These are phyloP conservation scores for Pugionium dolabratum DNA, from an alignment of 345 rosid genomes.

Conservation along the genomic window DNA sequence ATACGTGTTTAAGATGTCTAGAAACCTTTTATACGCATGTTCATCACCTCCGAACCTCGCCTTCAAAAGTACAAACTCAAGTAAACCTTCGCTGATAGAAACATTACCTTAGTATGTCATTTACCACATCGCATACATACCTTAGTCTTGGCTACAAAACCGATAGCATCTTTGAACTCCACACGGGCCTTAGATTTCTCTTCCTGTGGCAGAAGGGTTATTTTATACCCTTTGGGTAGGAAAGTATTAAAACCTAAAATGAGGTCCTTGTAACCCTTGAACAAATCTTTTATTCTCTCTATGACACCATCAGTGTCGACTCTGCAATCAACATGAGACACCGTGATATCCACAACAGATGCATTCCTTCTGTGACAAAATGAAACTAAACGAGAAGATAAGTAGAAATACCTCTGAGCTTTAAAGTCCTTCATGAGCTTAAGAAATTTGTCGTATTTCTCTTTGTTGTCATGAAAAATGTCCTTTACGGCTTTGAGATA, in stretches of 20 bases:
- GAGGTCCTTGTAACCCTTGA: slow-evolving; percentile 77
- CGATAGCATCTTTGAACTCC: slow-evolving; percentile 84
- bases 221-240: slow-evolving; percentile 84
- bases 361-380: not conserved
- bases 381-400: slow-evolving; percentile 24
- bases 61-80: slow-evolving; percentile 46
- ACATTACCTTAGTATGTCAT: slow-evolving; percentile 15
- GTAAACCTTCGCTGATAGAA: slow-evolving; percentile 20
- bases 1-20: slow-evolving; percentile 88
- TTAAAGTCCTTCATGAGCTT: slow-evolving; percentile 94
- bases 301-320: slow-evolving; percentile 86
- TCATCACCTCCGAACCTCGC: slow-evolving; percentile 83
- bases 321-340: slow-evolving; percentile 48
- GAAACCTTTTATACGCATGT: slow-evolving; percentile 81
- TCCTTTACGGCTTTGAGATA: slow-evolving; percentile 90
- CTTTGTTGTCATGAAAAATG: slow-evolving; percentile 72
- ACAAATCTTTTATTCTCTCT: slow-evolving; percentile 77
- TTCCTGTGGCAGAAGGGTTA: slow-evolving; percentile 68
- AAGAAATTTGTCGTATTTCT: slow-evolving; percentile 79
- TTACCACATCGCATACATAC: slow-evolving; percentile 39
- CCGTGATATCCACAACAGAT: not conserved
- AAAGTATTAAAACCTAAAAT: slow-evolving; percentile 94
- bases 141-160: slow-evolving; percentile 88
- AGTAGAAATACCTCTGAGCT: slow-evolving; percentile 66
- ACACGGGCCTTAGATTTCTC: slow-evolving; percentile 69